These are phyloP conservation scores for Coccomyxa sp. DNA, from an alignment of 139 green algal genomes.

Conservation along the genomic window DNA sequence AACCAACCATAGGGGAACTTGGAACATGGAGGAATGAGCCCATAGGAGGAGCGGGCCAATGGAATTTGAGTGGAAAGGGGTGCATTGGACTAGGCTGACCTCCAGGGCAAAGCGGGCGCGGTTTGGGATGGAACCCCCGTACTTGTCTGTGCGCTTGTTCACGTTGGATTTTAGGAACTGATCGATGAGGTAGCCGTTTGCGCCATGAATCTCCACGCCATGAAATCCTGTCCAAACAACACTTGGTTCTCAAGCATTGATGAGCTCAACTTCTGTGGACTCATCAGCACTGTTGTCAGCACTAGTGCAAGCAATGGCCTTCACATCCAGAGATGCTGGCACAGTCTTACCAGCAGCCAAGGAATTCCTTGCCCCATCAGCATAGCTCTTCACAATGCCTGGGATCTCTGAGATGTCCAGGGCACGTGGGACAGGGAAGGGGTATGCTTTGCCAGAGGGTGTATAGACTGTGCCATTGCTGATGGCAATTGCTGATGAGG, in stretches of 20 bases:
- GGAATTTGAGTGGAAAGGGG: neutral
- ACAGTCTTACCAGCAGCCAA: conserved; percentile 3
- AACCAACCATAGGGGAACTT: no score
- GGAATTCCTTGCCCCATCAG: conserved; percentile 13
- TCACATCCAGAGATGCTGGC: neutral
- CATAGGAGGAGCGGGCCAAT: no score
- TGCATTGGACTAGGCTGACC: neutral
- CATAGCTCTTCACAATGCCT: conserved; percentile 38
- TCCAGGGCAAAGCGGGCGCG: conserved; percentile 25
- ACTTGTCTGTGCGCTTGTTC: conserved; percentile 66
- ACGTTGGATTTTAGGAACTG: conserved; percentile 55
- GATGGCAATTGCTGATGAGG: conserved; percentile 46
- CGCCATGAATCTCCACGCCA: conserved; percentile 70
- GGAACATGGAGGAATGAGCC: no score
- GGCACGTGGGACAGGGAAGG: conserved; percentile 23
- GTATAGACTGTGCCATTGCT: conserved; percentile 25
- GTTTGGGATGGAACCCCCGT: conserved; percentile 62
- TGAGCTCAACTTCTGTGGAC: neutral
- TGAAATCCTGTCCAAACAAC: conserved; percentile 50
- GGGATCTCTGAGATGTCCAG: conserved; percentile 37
- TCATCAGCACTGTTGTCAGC: neutral
- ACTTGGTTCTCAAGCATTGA: neutral
- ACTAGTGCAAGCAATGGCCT: neutral
- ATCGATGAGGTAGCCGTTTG: conserved; percentile 72
- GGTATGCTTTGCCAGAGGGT: neutral